A percentile compares a stretch with the other conserved stretches of the same genome.
Evolutionary conservation across 2,329 filamentous ascomycete species (phyloP).

Genomic region (Sporothrix dimorphospora): DNA sequence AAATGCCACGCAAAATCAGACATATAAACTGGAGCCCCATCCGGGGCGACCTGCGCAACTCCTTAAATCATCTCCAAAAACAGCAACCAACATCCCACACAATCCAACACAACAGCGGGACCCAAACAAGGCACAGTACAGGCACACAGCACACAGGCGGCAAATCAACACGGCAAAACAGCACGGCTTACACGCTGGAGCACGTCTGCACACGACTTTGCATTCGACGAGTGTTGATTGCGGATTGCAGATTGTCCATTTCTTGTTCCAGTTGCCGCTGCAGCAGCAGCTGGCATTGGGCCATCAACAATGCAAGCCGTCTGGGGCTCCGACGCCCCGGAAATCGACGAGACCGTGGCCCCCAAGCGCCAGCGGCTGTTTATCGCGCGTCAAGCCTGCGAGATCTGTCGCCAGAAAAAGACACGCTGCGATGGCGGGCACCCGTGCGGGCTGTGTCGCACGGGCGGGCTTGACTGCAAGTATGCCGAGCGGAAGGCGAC

Average conservation of each 20-base stretch:
- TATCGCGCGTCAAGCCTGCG: slow-evolving; percentile 49
- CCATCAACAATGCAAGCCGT: slow-evolving; percentile 28
- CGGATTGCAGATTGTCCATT: background rate
- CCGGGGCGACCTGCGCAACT: slow-evolving; percentile 18
- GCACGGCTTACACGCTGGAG: background rate
- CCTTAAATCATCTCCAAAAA: background rate
- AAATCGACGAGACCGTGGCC: slow-evolving; percentile 28
- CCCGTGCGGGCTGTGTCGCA: slow-evolving; percentile 56
- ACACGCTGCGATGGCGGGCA: slow-evolving; percentile 59
- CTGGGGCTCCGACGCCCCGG: slow-evolving; percentile 31
- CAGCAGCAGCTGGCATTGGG: background rate
- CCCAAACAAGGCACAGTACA: no score
- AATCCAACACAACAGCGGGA: background rate
- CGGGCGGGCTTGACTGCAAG: slow-evolving; percentile 52
- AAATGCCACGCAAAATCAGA: background rate
- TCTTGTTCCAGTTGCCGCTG: background rate
- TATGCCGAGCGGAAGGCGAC: slow-evolving; percentile 58
- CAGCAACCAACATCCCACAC: background rate
- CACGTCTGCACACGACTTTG: background rate
- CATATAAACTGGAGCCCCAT: slow-evolving; percentile 8
- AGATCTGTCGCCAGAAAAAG: slow-evolving; percentile 57
- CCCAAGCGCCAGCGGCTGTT: slow-evolving; percentile 34
- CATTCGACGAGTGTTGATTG: slow-evolving; percentile 9
- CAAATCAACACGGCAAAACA: background rate
- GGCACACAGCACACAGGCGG: background rate